Evolutionary conservation across 306 rosid species (phyloP), one percentile per base, ranked within the genome.

Genomic region (Begonia fuchsioides): DNA sequence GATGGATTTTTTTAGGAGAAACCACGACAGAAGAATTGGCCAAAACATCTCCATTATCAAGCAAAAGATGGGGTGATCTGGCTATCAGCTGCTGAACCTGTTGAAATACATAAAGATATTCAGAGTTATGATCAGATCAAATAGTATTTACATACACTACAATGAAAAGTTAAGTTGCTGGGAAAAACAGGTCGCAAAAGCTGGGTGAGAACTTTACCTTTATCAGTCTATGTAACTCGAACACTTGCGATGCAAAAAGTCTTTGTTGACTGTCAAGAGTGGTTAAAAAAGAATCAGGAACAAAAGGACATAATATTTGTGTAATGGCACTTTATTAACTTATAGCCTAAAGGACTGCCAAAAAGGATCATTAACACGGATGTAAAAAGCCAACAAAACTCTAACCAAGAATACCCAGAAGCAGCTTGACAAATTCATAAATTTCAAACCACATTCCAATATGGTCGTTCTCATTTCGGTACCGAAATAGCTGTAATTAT

Each of bases 21-120:
- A 54, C 72, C 69, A 62, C 74, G 1, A 69, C 56, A 45, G 75
- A 54, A 62, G 87, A 68, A 72, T 75, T 75, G 16, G 74, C 81
- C 43, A 82, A 64, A 70, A 82, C 76, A 64, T 75, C 69, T 53
- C 62, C 66, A 17, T 70, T 82, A 52, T 79, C 96, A 65, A 82
- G 58, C 71, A 92, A 57, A 43, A 92, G 45, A 65, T 82, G 76
- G 14, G 94, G 94, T 38, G 96, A 82, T 65, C 62, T 94, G 52
- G 98, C 96, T 67, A 92, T 85, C 72, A 85, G 66, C 44, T 48
- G 72, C 70, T 92, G 98, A 56, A 92, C 98, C 98, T 92, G 83
- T 67, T 56, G 32, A 49, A 40, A 63, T 20, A 58, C 32, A 47
- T 9, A 13, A 7, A 17, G 40, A 17, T 13, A 35, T 47, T 7